Evolutionary conservation across 2,329 filamentous ascomycete genomes (phyloP), one percentile per base, ranked within the genome.

Genomic region (Phialophora verrucosa): DNA sequence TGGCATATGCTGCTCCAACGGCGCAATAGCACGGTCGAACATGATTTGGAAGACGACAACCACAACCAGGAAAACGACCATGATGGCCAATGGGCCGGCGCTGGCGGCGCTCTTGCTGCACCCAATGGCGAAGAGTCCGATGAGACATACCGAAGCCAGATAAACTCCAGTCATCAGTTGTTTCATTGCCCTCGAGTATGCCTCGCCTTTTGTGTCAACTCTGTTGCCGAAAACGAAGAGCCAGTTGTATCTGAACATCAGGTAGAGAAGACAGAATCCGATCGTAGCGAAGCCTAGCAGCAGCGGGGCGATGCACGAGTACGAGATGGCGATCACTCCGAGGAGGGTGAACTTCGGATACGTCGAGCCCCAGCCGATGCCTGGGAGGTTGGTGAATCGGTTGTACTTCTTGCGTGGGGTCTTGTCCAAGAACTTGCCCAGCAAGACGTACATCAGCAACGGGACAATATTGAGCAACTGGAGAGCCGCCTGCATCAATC

Each of bases 201-300:
- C 90, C 1, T 96, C 85, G 2, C 94, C 93, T 74, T 95, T 92
- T 51, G 91, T 96, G 75, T 97, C 93, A 74, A 96, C 87, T 65
- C 87, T 82, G 14, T 90, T 88, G 75, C 95, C 90, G 63, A 90
- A 90, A 5, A 96, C 92, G 77, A 91, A 97, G 59, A 97, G 84
- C 60, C 97, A 82, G 75, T 97, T 96, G 83, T 97, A 97, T 42
- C 91, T 87, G 83, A 93, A 97, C 44, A 92, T 91, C 62, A 94
- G 81, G 76, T 96, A 96, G 75, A 97, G 92, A 44, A 95, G 82
- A 44, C 84, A 87, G 69, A 97, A 86, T 29, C 92, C 93, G 17
- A 91, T 81, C 0, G 90, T 89, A 4, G 92, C 91, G 74, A 97
- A 97, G 7, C 89, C 86, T 23, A 97, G 83, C 62, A 97, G 89